These are phyloP conservation scores for Brasenia schreberi DNA, from an alignment of 164 flowering plant genomes.

Conservation along the genomic window DNA sequence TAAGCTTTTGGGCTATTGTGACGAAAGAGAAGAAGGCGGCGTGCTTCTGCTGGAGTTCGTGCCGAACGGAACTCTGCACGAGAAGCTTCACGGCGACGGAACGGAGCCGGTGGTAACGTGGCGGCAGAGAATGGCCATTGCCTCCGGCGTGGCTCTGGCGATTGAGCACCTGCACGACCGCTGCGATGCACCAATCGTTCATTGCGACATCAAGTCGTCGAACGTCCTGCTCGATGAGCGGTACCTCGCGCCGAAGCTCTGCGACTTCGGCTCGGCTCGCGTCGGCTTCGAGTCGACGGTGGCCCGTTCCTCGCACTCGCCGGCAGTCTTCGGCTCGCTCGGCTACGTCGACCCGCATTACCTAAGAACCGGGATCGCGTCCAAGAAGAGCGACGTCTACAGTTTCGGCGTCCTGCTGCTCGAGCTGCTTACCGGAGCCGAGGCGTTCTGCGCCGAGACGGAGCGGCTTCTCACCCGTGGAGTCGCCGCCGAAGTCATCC, in stretches of 20 bases:
- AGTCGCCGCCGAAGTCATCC: conserved; percentile 8
- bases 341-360: conserved; percentile 76
- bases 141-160: conserved; percentile 51
- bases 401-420: conserved; percentile 39
- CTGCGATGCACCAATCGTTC: conserved; percentile 44
- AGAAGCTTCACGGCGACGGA: conserved; percentile 28
- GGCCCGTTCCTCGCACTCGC: conserved; percentile 6
- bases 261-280: conserved; percentile 71
- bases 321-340: conserved; percentile 42
- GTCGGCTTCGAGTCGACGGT: conserved; percentile 51
- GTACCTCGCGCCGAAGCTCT: conserved; percentile 41
- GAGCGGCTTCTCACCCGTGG: conserved; percentile 17
- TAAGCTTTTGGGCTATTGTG: conserved; percentile 53
- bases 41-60: conserved; percentile 52
- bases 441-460: conserved; percentile 34
- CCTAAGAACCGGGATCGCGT: conserved; percentile 55
- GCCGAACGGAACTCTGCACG: conserved; percentile 46
- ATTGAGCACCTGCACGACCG: conserved; percentile 51
- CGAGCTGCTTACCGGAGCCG: conserved; percentile 30
- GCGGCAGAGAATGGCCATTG: conserved; percentile 42
- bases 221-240: conserved; percentile 46
- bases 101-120: conserved; percentile 25
- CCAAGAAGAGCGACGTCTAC: conserved; percentile 71
- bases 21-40: conserved; percentile 34
- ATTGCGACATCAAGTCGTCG: conserved; percentile 70